phyloP scores from a whole-genome alignment of 129 eudicot genomes.

The Tagetes patula region DNA sequence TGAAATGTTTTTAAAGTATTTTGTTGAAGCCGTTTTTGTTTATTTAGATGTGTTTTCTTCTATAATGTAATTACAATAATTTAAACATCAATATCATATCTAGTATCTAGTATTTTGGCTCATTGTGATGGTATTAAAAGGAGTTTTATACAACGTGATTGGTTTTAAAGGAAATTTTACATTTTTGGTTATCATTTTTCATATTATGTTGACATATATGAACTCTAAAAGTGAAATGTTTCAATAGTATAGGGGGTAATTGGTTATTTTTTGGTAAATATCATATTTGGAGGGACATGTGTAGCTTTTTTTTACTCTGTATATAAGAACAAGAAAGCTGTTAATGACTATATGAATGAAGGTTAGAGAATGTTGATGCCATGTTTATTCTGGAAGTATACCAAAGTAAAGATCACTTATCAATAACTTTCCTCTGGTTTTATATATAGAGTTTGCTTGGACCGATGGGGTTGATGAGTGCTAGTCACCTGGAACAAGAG shows the following conservation, averaged over 20 bases:
- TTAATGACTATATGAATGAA: background rate
- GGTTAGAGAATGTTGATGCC: background rate
- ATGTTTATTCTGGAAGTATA: background rate
- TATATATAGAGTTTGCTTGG: slow-evolving; percentile 68
- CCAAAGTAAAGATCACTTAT: background rate
- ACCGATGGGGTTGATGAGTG: slow-evolving; percentile 78
- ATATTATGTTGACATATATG: background rate
- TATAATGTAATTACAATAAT: background rate
- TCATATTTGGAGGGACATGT: background rate
- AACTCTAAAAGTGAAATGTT: background rate
- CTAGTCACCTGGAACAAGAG: slow-evolving; percentile 65
- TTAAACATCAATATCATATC: background rate
- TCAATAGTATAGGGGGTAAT: background rate
- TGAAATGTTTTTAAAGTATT: background rate
- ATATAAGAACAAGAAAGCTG: background rate
- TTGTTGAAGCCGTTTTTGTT: background rate
- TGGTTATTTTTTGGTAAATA: background rate
- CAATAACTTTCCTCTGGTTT: slow-evolving; percentile 10
- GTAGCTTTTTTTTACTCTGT: background rate
- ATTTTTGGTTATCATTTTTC: background rate
- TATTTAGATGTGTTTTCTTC: background rate
- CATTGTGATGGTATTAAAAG: background rate
- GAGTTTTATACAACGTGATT: background rate
- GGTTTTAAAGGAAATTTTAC: background rate
- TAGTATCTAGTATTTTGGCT: background rate